Evolutionary conservation across 371 early-diverging fungal species (phyloP).

Genomic region (Apophysomyces ossiformis): DNA sequence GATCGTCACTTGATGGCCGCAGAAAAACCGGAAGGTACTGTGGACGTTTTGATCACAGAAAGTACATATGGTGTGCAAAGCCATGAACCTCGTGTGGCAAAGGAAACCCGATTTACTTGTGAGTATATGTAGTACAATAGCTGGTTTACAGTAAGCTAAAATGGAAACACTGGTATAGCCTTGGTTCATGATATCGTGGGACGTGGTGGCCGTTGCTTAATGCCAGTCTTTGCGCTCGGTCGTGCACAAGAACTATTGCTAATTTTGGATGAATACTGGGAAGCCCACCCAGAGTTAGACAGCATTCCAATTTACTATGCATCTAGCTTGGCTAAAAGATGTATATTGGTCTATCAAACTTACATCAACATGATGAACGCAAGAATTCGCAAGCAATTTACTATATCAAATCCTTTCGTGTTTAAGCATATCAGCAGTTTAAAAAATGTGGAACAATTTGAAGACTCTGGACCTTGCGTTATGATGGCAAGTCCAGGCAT

Average conservation of each 20-base stretch:
- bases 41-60: conserved; percentile 98
- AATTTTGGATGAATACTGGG: conserved; percentile 99
- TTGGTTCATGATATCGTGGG: conserved; percentile 93
- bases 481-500: conserved; percentile 99
- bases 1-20: conserved; percentile 99
- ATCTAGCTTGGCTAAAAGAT: conserved; percentile 96
- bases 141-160: not conserved
- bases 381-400: conserved; percentile 92
- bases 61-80: conserved; percentile 99
- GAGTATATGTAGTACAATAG: conserved; percentile 19
- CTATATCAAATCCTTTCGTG: conserved; percentile 95
- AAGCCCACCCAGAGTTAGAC: conserved; percentile 92
- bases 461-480: conserved; percentile 99
- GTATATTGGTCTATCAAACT: conserved; percentile 99
- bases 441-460: conserved; percentile 92
- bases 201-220: conserved; percentile 97
- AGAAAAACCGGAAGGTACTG: conserved; percentile 86
- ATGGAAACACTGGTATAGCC: conserved; percentile 27
- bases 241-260: conserved; percentile 99
- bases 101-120: conserved; percentile 94
- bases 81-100: conserved; percentile 95
- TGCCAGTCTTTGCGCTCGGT: conserved; percentile 99
- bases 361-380: conserved; percentile 99
- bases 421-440: conserved; percentile 98
- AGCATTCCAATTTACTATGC: conserved; percentile 99